Percentiles rank a stretch among this genome's conserved stretches.
phyloP scores from a whole-genome alignment of 257 asterid genomes.

The Solanum sparsipilum region DNA sequence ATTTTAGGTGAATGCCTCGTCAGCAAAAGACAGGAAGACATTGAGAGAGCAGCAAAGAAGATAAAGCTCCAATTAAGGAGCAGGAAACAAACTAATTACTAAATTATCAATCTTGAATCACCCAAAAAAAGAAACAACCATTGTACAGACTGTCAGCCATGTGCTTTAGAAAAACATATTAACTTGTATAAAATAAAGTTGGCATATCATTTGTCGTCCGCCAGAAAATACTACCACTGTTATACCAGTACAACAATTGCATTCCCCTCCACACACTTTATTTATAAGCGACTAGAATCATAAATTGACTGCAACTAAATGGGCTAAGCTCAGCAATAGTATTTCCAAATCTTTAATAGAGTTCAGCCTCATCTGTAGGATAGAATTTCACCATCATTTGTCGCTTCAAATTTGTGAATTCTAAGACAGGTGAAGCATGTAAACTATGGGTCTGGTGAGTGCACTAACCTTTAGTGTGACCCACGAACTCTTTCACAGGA shows the following conservation, averaged over 20 bases:
- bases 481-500: constrained; percentile 86
- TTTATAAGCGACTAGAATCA: background rate
- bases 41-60: background rate
- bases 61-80: background rate
- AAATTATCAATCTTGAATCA: background rate
- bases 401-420: background rate
- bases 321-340: background rate
- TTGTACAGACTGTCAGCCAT: background rate
- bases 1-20: background rate
- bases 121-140: background rate
- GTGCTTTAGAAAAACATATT: background rate
- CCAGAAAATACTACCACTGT: background rate
- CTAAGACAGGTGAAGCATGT: background rate
- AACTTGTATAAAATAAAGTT: background rate
- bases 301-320: background rate
- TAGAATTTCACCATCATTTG: background rate
- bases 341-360: background rate
- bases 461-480: constrained; percentile 83
- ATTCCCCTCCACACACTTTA: background rate
- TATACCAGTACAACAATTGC: background rate
- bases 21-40: background rate
- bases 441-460: background rate
- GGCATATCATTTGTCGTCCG: background rate
- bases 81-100: background rate
- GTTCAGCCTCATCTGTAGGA: background rate